Evolutionary conservation across 768 basidiomycete species (phyloP).

Genomic region (Cyathus striatus): DNA sequence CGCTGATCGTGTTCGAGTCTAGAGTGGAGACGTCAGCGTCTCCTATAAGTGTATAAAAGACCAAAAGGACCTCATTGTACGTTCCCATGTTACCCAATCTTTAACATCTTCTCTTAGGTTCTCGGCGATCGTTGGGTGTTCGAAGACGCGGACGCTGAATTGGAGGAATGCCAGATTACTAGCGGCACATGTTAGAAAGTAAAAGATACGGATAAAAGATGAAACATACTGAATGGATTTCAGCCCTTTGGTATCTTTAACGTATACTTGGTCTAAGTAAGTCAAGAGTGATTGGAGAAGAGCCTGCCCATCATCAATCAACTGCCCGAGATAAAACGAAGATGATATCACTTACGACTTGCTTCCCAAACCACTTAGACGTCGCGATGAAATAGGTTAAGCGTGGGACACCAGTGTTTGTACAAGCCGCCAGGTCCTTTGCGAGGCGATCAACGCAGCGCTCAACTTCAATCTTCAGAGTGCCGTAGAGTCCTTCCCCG

Average conservation of each 20-base stretch:
- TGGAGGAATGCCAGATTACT: constrained; percentile 55
- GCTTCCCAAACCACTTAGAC: constrained; percentile 60
- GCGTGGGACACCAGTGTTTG: constrained; percentile 44
- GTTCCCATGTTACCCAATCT: constrained; percentile 52
- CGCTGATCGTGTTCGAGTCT: constrained; percentile 36
- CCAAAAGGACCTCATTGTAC: constrained; percentile 35
- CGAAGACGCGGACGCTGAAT: constrained; percentile 49
- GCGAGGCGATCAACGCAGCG: constrained; percentile 39
- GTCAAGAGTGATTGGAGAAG: constrained; percentile 61
- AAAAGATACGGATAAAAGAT: not conserved
- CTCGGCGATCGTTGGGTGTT: constrained; percentile 34
- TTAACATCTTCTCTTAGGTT: constrained; percentile 39
- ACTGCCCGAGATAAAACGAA: not conserved
- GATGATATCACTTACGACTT: constrained; percentile 45
- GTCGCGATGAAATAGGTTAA: constrained; percentile 46
- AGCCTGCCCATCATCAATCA: constrained; percentile 25
- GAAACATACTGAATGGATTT: constrained; percentile 39
- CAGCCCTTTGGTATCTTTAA: constrained; percentile 27
- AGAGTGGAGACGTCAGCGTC: too few species aligned
- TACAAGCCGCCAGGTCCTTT: constrained; percentile 24
- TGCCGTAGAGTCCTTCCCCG: constrained; percentile 56
- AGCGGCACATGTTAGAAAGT: constrained; percentile 9
- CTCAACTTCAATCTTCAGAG: constrained; percentile 57
- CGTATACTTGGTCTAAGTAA: constrained; percentile 65
- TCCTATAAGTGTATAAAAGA: too few species aligned